These are phyloP conservation scores for Arthrobotrys iridis DNA, from an alignment of 2,329 filamentous ascomycete genomes.

Conservation along the genomic window DNA sequence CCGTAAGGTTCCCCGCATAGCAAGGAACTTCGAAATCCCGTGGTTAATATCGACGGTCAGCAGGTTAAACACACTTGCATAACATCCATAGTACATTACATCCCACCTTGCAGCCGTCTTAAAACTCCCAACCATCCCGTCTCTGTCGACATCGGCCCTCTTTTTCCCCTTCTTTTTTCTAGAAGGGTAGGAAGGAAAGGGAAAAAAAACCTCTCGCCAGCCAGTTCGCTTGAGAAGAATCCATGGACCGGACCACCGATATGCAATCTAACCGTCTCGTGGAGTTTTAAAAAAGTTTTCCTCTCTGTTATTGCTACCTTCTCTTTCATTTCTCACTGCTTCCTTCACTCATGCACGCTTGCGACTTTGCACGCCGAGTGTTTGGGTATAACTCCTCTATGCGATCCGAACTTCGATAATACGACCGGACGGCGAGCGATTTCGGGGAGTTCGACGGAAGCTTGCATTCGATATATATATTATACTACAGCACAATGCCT, in stretches of 20 bases:
- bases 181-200: constrained; percentile 5
- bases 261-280: constrained; percentile 43
- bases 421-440: constrained; percentile 33
- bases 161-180: constrained; percentile 31
- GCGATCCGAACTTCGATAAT: constrained; percentile 48
- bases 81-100: constrained; percentile 32
- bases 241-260: constrained; percentile 37
- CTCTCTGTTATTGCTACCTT: background rate
- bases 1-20: constrained; percentile 53
- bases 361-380: constrained; percentile 40
- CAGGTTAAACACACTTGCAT: constrained; percentile 44
- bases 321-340: background rate
- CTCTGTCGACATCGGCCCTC: constrained; percentile 38
- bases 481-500: constrained; percentile 26
- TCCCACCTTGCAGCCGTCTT: constrained; percentile 50
- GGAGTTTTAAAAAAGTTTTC: constrained; percentile 45
- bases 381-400: constrained; percentile 44
- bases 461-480: background rate
- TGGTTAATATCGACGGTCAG: constrained; percentile 53
- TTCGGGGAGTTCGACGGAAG: constrained; percentile 31
- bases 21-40: constrained; percentile 49
- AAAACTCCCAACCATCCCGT: constrained; percentile 53
- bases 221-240: constrained; percentile 47
- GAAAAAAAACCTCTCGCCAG: constrained; percentile 44
- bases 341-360: constrained; percentile 38